Conservation (phyloP, 768 basidiomycete species). For the Cystofilobasidium bisporidii region DNA sequence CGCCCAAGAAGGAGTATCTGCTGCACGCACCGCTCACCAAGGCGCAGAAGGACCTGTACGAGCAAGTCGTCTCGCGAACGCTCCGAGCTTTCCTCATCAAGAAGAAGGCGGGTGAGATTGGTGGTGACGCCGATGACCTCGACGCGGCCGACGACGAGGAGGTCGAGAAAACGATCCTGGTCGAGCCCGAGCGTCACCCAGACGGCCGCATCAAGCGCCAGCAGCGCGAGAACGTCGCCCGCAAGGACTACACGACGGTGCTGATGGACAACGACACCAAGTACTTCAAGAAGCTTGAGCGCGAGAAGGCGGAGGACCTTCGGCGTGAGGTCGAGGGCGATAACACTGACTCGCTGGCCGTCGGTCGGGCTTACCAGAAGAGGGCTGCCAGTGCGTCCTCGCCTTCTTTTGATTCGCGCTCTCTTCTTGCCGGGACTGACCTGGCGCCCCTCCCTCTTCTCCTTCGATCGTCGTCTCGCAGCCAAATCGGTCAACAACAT, state of each 20-base stretch:
- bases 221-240: slow-evolving; percentile 16
- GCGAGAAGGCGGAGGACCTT: slow-evolving; percentile 19
- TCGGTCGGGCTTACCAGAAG: slow-evolving; percentile 52
- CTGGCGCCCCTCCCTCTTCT: slow-evolving; percentile 11
- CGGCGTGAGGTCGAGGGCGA: not conserved
- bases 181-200: slow-evolving; percentile 20
- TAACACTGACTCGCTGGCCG: slow-evolving; percentile 40
- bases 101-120: slow-evolving; percentile 43
- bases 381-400: slow-evolving; percentile 53
- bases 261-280: slow-evolving; percentile 39
- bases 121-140: not conserved
- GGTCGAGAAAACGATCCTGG: slow-evolving; percentile 32
- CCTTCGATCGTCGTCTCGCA: slow-evolving; percentile 35
- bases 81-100: slow-evolving; percentile 49
- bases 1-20: slow-evolving; percentile 79
- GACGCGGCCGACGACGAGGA: slow-evolving; percentile 16
- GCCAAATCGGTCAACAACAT: slow-evolving; percentile 82
- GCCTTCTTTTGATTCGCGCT: no score
- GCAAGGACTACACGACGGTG: slow-evolving; percentile 16
- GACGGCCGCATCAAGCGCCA: slow-evolving; percentile 37
- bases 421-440: no score
- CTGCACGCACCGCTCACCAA: slow-evolving; percentile 80
- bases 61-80: slow-evolving; percentile 61
- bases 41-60: slow-evolving; percentile 74
- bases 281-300: slow-evolving; percentile 38